phyloP scores from a whole-genome alignment of 305 asterid species.

The Fraxinus latifolia region DNA sequence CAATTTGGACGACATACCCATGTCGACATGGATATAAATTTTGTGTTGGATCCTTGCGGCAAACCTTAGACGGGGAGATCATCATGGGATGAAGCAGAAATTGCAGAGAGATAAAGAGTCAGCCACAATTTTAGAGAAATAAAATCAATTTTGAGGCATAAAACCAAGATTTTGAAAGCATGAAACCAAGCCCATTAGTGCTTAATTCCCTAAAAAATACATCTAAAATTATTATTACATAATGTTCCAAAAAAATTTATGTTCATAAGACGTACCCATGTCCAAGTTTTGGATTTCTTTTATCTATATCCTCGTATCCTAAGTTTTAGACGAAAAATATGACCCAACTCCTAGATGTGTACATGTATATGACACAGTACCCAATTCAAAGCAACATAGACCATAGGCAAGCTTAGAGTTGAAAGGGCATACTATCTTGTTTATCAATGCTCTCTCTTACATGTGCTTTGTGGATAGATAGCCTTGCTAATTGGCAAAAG shows the following conservation, averaged over 20 bases:
- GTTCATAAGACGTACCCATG: neutral
- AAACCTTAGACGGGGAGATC: neutral
- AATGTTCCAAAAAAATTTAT: neutral
- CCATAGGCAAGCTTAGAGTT: neutral
- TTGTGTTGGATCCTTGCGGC: neutral
- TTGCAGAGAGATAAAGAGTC: neutral
- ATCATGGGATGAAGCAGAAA: neutral
- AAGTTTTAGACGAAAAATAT: neutral
- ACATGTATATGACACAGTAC: neutral
- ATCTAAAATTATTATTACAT: neutral
- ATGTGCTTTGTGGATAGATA: neutral
- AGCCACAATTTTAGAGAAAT: neutral
- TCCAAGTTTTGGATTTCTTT: neutral
- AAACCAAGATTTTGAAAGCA: neutral
- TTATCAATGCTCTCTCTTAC: neutral
- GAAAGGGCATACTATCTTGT: neutral
- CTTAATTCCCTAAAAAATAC: neutral
- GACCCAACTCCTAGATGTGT: neutral
- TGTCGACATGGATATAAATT: neutral
- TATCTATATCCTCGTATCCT: neutral
- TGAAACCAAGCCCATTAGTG: neutral
- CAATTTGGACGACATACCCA: neutral
- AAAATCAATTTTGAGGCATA: neutral
- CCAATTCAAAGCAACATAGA: neutral
- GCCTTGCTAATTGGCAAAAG: neutral